Evolutionary conservation across 768 basidiomycete genomes (phyloP).

Genomic region (Imleria badia): DNA sequence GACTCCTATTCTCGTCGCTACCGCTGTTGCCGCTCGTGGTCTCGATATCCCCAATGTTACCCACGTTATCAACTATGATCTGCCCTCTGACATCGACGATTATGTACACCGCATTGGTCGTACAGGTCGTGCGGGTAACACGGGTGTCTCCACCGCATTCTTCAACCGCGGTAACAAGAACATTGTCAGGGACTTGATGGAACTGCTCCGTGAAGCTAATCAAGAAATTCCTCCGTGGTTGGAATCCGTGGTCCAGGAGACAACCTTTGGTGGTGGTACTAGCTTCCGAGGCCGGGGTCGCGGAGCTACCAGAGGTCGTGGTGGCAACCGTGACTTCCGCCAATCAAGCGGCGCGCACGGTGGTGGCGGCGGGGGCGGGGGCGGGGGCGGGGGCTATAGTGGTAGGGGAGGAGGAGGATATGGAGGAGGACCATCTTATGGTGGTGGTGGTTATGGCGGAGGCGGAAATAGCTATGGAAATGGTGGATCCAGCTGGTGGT

Average conservation of each 20-base stretch:
- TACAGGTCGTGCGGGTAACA: conserved; percentile 98
- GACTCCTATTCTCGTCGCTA: conserved; percentile 96
- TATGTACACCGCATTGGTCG: conserved; percentile 98
- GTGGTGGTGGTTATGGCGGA: conserved; percentile 25
- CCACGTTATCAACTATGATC: conserved; percentile 97
- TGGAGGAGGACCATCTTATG: conserved; percentile 34
- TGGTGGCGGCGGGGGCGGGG: conserved; percentile 34
- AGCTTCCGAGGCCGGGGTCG: conserved; percentile 58
- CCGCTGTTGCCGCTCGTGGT: conserved; percentile 98
- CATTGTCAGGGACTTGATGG: conserved; percentile 88
- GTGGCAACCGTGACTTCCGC: conserved; percentile 38
- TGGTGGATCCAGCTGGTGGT: conserved; percentile 50
- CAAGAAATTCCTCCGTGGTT: conserved; percentile 94
- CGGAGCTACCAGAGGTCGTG: conserved; percentile 37
- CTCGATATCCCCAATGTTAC: conserved; percentile 99
- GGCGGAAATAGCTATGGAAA: conserved; percentile 32
- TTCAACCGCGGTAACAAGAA: conserved; percentile 92
- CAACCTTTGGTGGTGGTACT: conserved; percentile 70
- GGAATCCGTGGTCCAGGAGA: conserved; percentile 81
- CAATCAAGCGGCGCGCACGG: conserved; percentile 28
- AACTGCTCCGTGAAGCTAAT: conserved; percentile 93
- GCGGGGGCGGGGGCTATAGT: conserved; percentile 34
- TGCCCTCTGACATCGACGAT: conserved; percentile 97
- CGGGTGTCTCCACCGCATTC: conserved; percentile 93
- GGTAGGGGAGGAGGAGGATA: conserved; percentile 45